Evolutionary conservation across 129 eudicot genomes (phyloP).

Genomic region (Centrapalus pauciflorus): DNA sequence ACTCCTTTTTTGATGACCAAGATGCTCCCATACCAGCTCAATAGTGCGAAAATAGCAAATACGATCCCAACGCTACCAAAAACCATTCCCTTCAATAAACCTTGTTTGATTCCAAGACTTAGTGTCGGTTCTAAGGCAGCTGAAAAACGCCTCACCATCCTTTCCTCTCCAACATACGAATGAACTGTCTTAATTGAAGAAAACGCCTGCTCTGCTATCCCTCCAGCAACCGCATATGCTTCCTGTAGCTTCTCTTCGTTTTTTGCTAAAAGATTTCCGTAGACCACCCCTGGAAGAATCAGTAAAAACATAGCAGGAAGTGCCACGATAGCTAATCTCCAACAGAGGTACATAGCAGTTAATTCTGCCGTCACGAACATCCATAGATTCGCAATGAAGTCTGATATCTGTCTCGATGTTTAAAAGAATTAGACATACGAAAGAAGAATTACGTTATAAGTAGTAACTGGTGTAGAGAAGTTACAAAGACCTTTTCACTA

Average conservation of each 20-base stretch:
- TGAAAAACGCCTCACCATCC: conserved; percentile 16
- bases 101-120: conserved; percentile 30
- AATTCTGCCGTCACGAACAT: conserved; percentile 16
- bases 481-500: conserved; percentile 29
- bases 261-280: conserved; percentile 15
- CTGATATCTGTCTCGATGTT: conserved; percentile 28
- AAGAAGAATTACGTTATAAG: neutral
- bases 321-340: conserved; percentile 33
- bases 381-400: conserved; percentile 24
- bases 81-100: conserved; percentile 34
- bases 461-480: neutral
- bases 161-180: conserved; percentile 32
- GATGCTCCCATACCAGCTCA: conserved; percentile 41
- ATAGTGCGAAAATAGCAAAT: conserved; percentile 26
- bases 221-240: conserved; percentile 32
- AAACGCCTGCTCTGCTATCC: conserved; percentile 37
- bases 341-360: conserved; percentile 27
- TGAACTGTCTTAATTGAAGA: conserved; percentile 36
- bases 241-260: conserved; percentile 19
- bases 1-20: conserved; percentile 33
- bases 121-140: conserved; percentile 11
- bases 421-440: neutral
- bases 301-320: conserved; percentile 29
- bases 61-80: conserved; percentile 28
- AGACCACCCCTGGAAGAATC: conserved; percentile 24